These are phyloP conservation scores for Xylaria palmicola DNA, from an alignment of 495 filamentous ascomycete species.

Conservation along the genomic window DNA sequence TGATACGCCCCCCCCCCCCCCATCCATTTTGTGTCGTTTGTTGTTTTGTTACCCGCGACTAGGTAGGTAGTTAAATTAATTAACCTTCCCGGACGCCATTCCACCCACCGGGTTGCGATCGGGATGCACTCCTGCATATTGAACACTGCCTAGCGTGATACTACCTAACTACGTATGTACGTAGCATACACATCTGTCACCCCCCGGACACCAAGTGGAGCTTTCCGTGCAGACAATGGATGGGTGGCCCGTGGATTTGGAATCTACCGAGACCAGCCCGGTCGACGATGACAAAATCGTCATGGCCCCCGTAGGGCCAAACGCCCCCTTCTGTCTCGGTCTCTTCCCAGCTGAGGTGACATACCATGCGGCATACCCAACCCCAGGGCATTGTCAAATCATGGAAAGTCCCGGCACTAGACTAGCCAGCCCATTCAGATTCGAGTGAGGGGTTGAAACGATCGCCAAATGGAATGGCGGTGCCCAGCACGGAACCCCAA, in stretches of 20 bases:
- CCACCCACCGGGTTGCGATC: too few species aligned
- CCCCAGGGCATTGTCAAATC: slow-evolving; percentile 7
- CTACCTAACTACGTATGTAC: too few species aligned
- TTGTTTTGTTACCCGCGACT: too few species aligned
- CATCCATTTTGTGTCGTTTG: too few species aligned
- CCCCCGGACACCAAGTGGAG: slow-evolving; percentile 8
- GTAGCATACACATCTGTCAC: not conserved
- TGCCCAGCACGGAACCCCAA: too few species aligned
- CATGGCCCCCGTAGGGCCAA: not conserved
- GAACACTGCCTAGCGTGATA: too few species aligned
- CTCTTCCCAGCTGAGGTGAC: slow-evolving; percentile 11
- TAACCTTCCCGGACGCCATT: too few species aligned
- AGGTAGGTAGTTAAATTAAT: too few species aligned
- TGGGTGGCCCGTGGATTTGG: slow-evolving; percentile 11
- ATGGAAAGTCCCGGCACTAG: not conserved
- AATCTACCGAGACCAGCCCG: slow-evolving; percentile 8
- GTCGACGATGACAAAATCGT: slow-evolving; percentile 11
- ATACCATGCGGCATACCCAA: not conserved
- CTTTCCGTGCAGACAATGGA: not conserved
- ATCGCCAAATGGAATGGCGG: not conserved
- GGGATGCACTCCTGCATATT: too few species aligned
- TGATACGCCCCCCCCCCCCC: too few species aligned
- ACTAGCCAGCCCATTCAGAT: not conserved
- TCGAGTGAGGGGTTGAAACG: slow-evolving; percentile 2
- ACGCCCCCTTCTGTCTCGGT: slow-evolving; percentile 3